These are phyloP conservation scores for Rozella allomycis DNA, from an alignment of 371 early-diverging fungal genomes.

Conservation along the genomic window DNA sequence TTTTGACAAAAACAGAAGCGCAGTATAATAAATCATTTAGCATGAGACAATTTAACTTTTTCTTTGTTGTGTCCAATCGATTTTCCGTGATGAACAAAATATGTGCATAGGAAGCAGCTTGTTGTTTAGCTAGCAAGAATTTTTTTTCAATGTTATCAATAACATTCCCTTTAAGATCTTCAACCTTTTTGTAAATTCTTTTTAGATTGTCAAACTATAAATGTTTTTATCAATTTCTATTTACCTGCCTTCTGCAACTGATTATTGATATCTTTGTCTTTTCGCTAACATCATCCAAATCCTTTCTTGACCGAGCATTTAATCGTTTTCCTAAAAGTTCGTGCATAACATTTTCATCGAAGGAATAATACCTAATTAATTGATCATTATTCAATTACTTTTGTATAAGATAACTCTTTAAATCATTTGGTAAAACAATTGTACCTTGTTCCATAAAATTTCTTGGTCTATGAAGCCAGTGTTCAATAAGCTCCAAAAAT, in stretches of 20 bases:
- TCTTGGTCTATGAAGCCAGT: background rate
- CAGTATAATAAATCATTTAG: slow-evolving; percentile 15
- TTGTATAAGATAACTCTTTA: background rate
- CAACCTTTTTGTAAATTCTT: slow-evolving; percentile 29
- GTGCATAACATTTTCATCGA: slow-evolving; percentile 27
- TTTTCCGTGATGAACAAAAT: slow-evolving; percentile 32
- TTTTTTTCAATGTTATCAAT: slow-evolving; percentile 1
- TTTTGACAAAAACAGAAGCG: background rate
- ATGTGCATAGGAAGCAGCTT: slow-evolving; percentile 15
- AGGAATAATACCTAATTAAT: slow-evolving; percentile 22
- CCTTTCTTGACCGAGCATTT: slow-evolving; percentile 7
- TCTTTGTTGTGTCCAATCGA: slow-evolving; percentile 35
- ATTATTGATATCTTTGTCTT: slow-evolving; percentile 17
- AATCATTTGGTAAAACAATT: background rate
- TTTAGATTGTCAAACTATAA: slow-evolving; percentile 43
- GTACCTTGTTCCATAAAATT: background rate
- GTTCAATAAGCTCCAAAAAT: background rate
- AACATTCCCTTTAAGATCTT: slow-evolving; percentile 28
- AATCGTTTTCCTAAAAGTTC: slow-evolving; percentile 29
- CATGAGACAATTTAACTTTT: slow-evolving; percentile 19
- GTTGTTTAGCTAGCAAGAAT: background rate
- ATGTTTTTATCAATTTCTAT: no score
- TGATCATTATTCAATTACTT: background rate
- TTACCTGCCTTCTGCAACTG: slow-evolving; percentile 32
- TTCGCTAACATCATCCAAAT: slow-evolving; percentile 19